Evolutionary conservation across 805 yeast species (phyloP).

Genomic region (Phaffomyces opuntiae): DNA sequence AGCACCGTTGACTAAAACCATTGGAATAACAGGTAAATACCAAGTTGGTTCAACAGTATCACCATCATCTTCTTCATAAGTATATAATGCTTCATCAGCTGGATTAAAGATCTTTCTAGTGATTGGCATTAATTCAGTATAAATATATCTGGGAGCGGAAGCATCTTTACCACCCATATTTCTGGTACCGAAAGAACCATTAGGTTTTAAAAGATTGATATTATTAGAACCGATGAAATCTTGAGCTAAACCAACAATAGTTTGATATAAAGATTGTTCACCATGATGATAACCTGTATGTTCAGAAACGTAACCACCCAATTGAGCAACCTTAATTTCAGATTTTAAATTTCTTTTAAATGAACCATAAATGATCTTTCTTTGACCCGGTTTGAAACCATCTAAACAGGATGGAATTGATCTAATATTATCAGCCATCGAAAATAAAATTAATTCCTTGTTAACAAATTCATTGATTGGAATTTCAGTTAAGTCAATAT

Average conservation of each 20-base stretch:
- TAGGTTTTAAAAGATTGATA: conserved; percentile 75
- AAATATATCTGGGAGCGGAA: conserved; percentile 96
- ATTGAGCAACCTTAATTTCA: conserved; percentile 85
- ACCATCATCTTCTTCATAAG: conserved; percentile 87
- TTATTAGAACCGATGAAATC: conserved; percentile 92
- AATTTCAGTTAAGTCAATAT: conserved; percentile 64
- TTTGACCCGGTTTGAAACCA: conserved; percentile 95
- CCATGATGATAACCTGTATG: conserved; percentile 95
- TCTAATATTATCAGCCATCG: conserved; percentile 94
- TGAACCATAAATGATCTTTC: conserved; percentile 86
- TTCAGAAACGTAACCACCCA: conserved; percentile 85
- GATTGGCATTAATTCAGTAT: conserved; percentile 71
- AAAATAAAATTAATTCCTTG: conserved; percentile 87
- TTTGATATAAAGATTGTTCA: conserved; percentile 78
- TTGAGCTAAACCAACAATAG: conserved; percentile 92
- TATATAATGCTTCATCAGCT: conserved; percentile 69
- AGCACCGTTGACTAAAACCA: conserved; percentile 90
- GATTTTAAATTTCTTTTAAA: conserved; percentile 69
- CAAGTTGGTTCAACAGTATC: conserved; percentile 91
- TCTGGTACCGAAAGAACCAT: conserved; percentile 95
- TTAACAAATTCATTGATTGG: conserved; percentile 93
- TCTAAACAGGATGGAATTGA: conserved; percentile 92
- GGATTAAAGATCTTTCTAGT: conserved; percentile 74
- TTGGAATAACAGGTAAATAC: conserved; percentile 91
- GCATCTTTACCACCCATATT: conserved; percentile 97